Conservation (phyloP, 225 moss, liverwort and hornwort species). For the Sphagnum contortum region DNA sequence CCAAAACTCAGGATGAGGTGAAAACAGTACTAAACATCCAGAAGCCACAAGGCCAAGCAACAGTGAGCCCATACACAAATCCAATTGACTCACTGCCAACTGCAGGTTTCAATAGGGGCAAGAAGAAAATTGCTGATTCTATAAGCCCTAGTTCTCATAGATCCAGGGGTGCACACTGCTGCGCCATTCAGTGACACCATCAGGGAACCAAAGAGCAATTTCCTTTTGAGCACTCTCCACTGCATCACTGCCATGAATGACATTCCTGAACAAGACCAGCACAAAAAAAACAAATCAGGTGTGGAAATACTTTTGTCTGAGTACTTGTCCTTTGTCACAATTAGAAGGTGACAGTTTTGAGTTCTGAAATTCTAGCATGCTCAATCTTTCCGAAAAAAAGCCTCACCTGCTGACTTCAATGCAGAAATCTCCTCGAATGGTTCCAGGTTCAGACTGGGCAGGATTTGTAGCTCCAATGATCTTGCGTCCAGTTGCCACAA, state of each 20-base stretch:
- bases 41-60: too few species aligned
- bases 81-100: too few species aligned
- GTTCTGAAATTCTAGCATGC: too few species aligned
- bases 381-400: too few species aligned
- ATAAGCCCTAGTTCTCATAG: conserved; percentile 4
- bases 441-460: conserved; percentile 22
- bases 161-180: conserved; percentile 20
- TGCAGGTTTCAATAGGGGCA: too few species aligned
- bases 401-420: conserved; percentile 24
- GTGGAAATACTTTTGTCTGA: too few species aligned
- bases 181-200: conserved; percentile 19
- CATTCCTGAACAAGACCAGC: conserved; percentile 12
- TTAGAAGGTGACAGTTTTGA: too few species aligned
- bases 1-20: too few species aligned
- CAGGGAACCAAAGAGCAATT: conserved; percentile 26
- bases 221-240: conserved; percentile 24
- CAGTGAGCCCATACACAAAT: too few species aligned
- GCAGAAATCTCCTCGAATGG: conserved; percentile 23
- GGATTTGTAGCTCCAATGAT: conserved; percentile 31
- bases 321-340: too few species aligned
- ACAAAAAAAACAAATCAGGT: background rate
- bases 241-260: conserved; percentile 31
- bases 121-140: too few species aligned
- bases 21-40: too few species aligned
- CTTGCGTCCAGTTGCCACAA: conserved; percentile 19